phyloP scores from a whole-genome alignment of 306 rosid species.

The Vigna nakashimae region DNA sequence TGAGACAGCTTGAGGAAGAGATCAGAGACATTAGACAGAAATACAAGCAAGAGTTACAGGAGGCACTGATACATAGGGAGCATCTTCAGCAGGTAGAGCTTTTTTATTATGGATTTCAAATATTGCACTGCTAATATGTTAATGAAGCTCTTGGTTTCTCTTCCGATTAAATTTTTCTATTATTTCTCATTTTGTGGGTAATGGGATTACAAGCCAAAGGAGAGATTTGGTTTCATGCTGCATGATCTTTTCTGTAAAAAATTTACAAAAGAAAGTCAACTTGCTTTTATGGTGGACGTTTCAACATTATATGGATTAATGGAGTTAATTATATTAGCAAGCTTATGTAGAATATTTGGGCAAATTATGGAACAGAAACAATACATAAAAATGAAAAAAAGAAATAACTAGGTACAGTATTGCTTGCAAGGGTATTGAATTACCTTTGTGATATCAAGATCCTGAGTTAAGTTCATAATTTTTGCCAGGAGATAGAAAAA shows the following conservation, averaged over 20 bases:
- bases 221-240: slow-evolving; percentile 22
- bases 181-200: slow-evolving; percentile 23
- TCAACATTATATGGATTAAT: slow-evolving; percentile 20
- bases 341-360: slow-evolving; percentile 35
- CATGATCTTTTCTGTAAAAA: slow-evolving; percentile 21
- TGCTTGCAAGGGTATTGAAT: slow-evolving; percentile 28
- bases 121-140: slow-evolving; percentile 23
- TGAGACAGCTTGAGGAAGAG: slow-evolving; percentile 88
- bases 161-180: slow-evolving; percentile 27
- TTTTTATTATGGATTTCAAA: slow-evolving; percentile 34
- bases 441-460: slow-evolving; percentile 25
- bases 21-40: slow-evolving; percentile 78
- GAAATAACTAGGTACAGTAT: slow-evolving; percentile 5
- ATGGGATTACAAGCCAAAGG: slow-evolving; percentile 26
- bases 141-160: slow-evolving; percentile 34
- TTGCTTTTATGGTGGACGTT: slow-evolving; percentile 40
- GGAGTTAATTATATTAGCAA: slow-evolving; percentile 27
- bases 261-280: slow-evolving; percentile 37
- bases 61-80: slow-evolving; percentile 82
- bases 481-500: slow-evolving; percentile 84
- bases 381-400: slow-evolving; percentile 21
- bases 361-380: slow-evolving; percentile 33
- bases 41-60: slow-evolving; percentile 94
- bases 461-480: slow-evolving; percentile 43
- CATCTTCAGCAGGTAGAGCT: slow-evolving; percentile 88